Evolutionary conservation across 805 yeast genomes (phyloP).

Genomic region (Monosporozyma unispora): DNA sequence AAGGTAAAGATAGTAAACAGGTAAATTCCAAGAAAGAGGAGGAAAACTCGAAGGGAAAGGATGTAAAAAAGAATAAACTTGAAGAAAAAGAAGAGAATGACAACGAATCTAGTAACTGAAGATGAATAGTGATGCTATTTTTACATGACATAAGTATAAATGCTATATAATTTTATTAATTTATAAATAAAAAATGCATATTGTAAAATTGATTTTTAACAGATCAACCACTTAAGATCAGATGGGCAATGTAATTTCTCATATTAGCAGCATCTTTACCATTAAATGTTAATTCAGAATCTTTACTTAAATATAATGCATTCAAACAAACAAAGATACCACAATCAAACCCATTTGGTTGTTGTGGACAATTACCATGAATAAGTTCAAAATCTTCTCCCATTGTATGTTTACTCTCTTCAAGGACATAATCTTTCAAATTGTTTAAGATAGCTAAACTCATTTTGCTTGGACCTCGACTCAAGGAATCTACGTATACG

Average conservation of each 20-base stretch:
- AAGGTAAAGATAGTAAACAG: too few species aligned
- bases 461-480: constrained; percentile 31
- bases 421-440: constrained; percentile 52
- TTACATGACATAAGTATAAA: not conserved
- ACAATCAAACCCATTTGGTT: constrained; percentile 85
- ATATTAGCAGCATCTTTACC: constrained; percentile 63
- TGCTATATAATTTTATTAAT: not conserved
- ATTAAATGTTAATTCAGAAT: constrained; percentile 41
- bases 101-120: not conserved
- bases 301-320: constrained; percentile 51
- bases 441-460: constrained; percentile 34
- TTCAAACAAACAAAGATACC: constrained; percentile 88
- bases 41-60: too few species aligned
- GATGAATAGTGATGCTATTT: not conserved
- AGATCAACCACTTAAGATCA: constrained; percentile 10
- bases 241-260: constrained; percentile 39
- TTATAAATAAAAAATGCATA: not conserved
- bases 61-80: too few species aligned
- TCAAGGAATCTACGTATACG: constrained; percentile 69
- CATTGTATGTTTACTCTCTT: constrained; percentile 46
- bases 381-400: constrained; percentile 29
- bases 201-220: not conserved
- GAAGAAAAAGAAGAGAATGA: too few species aligned
- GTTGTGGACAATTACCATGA: constrained; percentile 61
- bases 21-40: too few species aligned